Conservation (phyloP, 805 yeast genomes). For the Yarrowia osloensis region DNA sequence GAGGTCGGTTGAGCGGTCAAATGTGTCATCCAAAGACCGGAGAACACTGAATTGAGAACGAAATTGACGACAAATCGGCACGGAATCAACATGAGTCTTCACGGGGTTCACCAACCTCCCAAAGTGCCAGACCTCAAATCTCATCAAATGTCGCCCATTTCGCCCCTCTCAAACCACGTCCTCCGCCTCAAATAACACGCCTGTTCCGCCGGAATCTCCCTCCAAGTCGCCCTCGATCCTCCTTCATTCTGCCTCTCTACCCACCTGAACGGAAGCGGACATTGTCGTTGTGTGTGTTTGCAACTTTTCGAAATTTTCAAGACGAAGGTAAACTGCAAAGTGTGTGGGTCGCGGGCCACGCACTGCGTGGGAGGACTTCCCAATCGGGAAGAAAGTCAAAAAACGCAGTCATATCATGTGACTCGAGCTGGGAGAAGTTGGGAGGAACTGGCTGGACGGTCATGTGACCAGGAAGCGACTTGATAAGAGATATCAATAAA, state of each 20-base stretch:
- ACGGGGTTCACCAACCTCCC: too few relatives aligned
- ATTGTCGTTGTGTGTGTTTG: constrained; percentile 25
- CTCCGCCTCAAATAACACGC: background rate
- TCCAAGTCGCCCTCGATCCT: background rate
- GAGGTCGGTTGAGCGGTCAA: too few relatives aligned
- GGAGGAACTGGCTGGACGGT: background rate
- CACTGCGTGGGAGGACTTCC: constrained; percentile 13
- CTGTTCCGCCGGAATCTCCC: background rate
- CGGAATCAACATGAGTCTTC: too few relatives aligned
- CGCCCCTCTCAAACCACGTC: background rate
- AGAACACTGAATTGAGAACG: background rate
- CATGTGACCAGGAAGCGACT: background rate
- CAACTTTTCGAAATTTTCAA: constrained; percentile 22
- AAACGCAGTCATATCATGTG: constrained; percentile 31
- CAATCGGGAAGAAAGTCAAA: constrained; percentile 24
- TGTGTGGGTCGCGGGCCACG: constrained; percentile 23
- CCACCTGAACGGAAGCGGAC: constrained; percentile 31
- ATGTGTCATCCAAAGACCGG: too few relatives aligned
- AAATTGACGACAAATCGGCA: background rate
- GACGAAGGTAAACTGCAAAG: constrained; percentile 27
- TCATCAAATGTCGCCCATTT: background rate
- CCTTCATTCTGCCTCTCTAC: background rate
- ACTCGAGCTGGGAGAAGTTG: too few relatives aligned
- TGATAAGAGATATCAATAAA: too few relatives aligned
- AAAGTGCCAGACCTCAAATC: too few relatives aligned